These are phyloP conservation scores for Globisporangium solare DNA, from an alignment of 352 stramenopile species.

Conservation along the genomic window DNA sequence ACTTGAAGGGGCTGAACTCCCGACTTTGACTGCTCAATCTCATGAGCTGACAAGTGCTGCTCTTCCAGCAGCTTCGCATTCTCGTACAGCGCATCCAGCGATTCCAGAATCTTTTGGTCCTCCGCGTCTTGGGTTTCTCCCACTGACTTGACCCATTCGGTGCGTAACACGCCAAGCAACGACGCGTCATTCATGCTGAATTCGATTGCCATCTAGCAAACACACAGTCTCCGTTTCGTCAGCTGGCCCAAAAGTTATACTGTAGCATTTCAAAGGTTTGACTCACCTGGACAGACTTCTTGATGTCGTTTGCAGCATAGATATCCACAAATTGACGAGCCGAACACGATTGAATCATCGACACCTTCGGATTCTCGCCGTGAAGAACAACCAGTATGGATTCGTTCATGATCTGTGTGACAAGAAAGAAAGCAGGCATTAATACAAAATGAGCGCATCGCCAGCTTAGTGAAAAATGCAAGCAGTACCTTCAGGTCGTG, in stretches of 20 bases:
- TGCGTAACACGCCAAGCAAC: constrained; percentile 43
- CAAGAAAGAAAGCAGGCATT: background rate
- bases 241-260: background rate
- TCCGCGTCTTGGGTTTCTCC: constrained; percentile 17
- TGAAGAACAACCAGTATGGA: constrained; percentile 67
- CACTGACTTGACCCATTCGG: constrained; percentile 38
- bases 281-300: constrained; percentile 61
- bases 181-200: constrained; percentile 65
- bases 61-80: constrained; percentile 49
- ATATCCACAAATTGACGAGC: constrained; percentile 69
- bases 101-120: constrained; percentile 28
- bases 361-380: constrained; percentile 70
- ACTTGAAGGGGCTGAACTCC: constrained; percentile 56
- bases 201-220: constrained; percentile 59
- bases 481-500: constrained; percentile 74
- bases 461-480: background rate
- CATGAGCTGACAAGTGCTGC: constrained; percentile 29
- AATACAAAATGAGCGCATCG: background rate
- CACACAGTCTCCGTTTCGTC: background rate
- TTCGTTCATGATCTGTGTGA: constrained; percentile 56
- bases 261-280: background rate
- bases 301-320: constrained; percentile 54
- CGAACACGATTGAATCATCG: constrained; percentile 66
- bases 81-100: constrained; percentile 43
- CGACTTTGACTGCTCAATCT: constrained; percentile 26